Percentiles rank a stretch among this genome's conserved stretches.
Evolutionary conservation across 208 protist genomes (phyloP).

Genomic region (Leishmania aethiopica): DNA sequence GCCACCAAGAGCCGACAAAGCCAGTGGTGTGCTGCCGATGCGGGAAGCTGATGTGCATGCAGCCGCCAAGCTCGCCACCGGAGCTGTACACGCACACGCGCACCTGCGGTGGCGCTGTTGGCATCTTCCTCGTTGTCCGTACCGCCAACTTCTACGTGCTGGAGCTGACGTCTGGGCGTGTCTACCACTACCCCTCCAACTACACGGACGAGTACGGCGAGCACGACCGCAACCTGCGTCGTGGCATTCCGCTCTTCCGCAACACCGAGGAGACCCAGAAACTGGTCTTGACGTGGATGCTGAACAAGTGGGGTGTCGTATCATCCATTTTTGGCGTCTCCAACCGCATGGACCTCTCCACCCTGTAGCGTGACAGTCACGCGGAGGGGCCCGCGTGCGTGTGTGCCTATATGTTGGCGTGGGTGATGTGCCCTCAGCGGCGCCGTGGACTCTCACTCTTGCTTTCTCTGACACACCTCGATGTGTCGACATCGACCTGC

Average conservation of each 20-base stretch:
- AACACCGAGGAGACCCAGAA: slow-evolving; percentile 27
- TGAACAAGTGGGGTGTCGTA: slow-evolving; percentile 61
- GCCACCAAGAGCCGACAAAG: slow-evolving; percentile 27
- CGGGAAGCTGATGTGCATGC: slow-evolving; percentile 45
- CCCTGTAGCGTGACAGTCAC: slow-evolving; percentile 20
- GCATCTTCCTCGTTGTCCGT: slow-evolving; percentile 52
- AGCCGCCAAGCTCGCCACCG: slow-evolving; percentile 16
- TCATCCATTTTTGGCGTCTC: slow-evolving; percentile 51
- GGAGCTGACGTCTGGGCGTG: slow-evolving; percentile 40
- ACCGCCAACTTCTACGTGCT: slow-evolving; percentile 48
- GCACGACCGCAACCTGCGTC: slow-evolving; percentile 30
- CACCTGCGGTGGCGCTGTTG: slow-evolving; percentile 52
- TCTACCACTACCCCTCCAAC: slow-evolving; percentile 33
- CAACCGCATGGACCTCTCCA: slow-evolving; percentile 21
- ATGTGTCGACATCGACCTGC: not conserved
- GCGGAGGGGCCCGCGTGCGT: not conserved
- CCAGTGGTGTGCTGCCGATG: slow-evolving; percentile 70
- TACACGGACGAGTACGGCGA: slow-evolving; percentile 81
- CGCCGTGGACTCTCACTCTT: not conserved
- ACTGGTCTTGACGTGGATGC: slow-evolving; percentile 66
- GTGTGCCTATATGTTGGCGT: not conserved
- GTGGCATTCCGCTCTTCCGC: slow-evolving; percentile 38
- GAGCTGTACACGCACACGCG: slow-evolving; percentile 67
- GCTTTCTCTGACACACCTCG: not conserved
- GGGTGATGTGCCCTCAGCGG: not conserved